phyloP scores from a whole-genome alignment of 768 basidiomycete genomes.

The Postia placenta region DNA sequence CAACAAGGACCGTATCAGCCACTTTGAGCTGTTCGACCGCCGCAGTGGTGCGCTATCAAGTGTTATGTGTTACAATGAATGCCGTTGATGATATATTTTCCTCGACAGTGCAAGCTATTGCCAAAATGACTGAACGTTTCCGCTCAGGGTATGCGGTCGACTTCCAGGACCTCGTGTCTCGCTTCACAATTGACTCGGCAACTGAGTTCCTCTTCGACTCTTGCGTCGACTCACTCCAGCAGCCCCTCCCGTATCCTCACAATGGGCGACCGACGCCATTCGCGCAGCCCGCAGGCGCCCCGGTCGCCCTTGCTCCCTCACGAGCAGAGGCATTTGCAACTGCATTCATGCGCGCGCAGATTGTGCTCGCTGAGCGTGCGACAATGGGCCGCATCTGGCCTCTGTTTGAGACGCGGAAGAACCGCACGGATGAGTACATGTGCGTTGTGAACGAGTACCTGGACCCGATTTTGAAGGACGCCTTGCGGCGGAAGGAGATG shows the following conservation, averaged over 20 bases:
- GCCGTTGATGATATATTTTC: too few relatives aligned
- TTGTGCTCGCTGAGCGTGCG: constrained; percentile 21
- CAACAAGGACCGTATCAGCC: constrained; percentile 49
- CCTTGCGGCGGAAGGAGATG: constrained; percentile 12
- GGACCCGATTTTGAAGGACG: constrained; percentile 33
- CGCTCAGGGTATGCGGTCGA: constrained; percentile 33
- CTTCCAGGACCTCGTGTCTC: constrained; percentile 35
- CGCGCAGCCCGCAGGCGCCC: constrained; percentile 17
- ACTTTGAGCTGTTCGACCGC: constrained; percentile 57
- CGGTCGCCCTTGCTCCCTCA: too few relatives aligned
- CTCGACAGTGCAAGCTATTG: constrained; percentile 10
- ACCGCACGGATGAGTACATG: constrained; percentile 29
- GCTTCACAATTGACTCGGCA: constrained; percentile 52
- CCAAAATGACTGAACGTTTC: constrained; percentile 29
- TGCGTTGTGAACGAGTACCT: constrained; percentile 32
- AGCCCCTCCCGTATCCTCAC: constrained; percentile 32
- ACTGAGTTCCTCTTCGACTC: constrained; percentile 49
- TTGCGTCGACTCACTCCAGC: constrained; percentile 31
- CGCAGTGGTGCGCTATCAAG: constrained; percentile 40
- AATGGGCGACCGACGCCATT: constrained; percentile 2
- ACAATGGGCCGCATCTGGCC: constrained; percentile 33
- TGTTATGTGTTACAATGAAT: too few relatives aligned
- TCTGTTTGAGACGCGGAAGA: constrained; percentile 30
- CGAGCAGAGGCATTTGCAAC: constrained; percentile 24
- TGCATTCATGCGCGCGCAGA: constrained; percentile 36